Conservation (phyloP, 345 rosid species). For the Melaleuca quinquenervia region DNA sequence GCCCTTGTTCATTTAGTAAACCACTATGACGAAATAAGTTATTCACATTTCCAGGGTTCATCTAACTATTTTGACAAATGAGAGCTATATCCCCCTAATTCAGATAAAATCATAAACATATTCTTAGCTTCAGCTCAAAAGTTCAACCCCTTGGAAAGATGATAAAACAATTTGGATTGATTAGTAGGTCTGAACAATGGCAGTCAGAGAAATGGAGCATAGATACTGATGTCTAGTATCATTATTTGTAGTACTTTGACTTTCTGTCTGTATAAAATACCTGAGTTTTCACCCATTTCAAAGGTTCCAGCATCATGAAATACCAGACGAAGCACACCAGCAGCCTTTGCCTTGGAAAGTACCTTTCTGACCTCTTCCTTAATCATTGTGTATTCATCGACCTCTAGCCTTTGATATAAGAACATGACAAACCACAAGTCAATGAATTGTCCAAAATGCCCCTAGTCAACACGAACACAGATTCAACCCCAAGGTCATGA, state of each 20-base stretch:
- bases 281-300: slow-evolving; percentile 42
- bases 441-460: not conserved
- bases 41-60: not conserved
- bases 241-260: not conserved
- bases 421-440: not conserved
- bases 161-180: not conserved
- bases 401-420: slow-evolving; percentile 20
- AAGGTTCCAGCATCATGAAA: slow-evolving; percentile 99
- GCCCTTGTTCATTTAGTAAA: not conserved
- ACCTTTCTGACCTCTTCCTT: slow-evolving; percentile 56
- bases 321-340: slow-evolving; percentile 90
- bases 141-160: not conserved
- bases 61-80: not conserved
- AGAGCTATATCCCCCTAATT: not conserved
- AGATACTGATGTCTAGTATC: not conserved
- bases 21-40: not conserved
- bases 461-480: not conserved
- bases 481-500: not conserved
- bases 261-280: slow-evolving; percentile 11
- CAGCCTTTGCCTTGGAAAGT: slow-evolving; percentile 79
- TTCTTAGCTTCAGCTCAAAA: not conserved
- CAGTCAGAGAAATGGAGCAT: not conserved
- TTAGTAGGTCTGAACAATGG: not conserved
- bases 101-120: not conserved
- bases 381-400: slow-evolving; percentile 16